Conservation (phyloP, 805 yeast genomes). For the Monosporozyma solicola region DNA sequence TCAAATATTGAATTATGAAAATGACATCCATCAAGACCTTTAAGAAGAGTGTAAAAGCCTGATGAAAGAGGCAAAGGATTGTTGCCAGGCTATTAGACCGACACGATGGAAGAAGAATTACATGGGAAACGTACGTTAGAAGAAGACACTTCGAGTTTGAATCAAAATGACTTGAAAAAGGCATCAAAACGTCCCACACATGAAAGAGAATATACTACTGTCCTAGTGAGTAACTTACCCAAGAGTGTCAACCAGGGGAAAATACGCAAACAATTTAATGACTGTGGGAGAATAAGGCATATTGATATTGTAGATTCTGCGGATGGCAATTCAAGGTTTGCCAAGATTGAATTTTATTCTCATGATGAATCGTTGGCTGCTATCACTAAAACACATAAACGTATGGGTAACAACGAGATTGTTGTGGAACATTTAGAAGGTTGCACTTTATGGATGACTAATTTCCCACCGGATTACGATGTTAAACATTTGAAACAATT, state of each 20-base stretch:
- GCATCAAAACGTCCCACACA: background rate
- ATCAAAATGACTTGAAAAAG: background rate
- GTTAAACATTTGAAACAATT: constrained; percentile 32
- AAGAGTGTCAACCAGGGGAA: constrained; percentile 31
- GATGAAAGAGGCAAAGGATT: background rate
- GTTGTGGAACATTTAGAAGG: constrained; percentile 37
- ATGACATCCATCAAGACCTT: background rate
- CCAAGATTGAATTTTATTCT: constrained; percentile 49
- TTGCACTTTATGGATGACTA: constrained; percentile 62
- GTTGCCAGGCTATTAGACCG: background rate
- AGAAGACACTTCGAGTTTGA: background rate
- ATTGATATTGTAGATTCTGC: constrained; percentile 22
- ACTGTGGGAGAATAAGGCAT: constrained; percentile 49
- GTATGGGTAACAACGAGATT: constrained; percentile 35
- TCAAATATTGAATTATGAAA: background rate
- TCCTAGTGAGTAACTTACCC: constrained; percentile 46
- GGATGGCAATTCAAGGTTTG: constrained; percentile 26
- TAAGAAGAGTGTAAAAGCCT: background rate
- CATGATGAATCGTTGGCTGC: constrained; percentile 47
- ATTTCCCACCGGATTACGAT: constrained; percentile 52
- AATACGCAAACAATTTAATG: constrained; percentile 39
- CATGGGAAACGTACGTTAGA: background rate
- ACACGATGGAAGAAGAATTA: background rate
- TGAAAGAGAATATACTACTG: constrained; percentile 31
- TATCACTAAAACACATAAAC: constrained; percentile 48